Evolutionary conservation across 2,329 filamentous ascomycete genomes (phyloP), one percentile per base, ranked within the genome.

Genomic region (Peltaster fructicola): DNA sequence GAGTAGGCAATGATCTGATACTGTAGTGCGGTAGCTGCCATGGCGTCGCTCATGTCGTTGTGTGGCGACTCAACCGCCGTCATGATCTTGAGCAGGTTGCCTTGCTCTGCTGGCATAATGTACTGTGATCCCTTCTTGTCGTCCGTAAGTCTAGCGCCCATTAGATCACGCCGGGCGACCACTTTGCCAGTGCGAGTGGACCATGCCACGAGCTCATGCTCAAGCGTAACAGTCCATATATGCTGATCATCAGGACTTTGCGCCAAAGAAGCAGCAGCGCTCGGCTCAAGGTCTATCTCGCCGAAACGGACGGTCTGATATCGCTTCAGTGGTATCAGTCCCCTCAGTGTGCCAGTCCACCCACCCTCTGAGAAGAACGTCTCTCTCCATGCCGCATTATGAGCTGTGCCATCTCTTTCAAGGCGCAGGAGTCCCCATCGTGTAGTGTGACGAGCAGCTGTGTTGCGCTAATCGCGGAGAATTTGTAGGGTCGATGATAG

Each of bases 121-220:
- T 79, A 80, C 24, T 79, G 69, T 1, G 71, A 62, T 24, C 75
- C 66, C 14, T 37, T 38, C 21, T 50, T 45, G 13, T 40, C 38
- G 9, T 40, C 36, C n/a, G n/a, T n/a, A n/a, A n/a, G n/a, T n/a
- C n/a, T n/a, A n/a, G n/a, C 63, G 37, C 75, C 70, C 9, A 95
- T 51, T 15, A 98, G 61, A 49, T 98, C 85, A 37, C 70, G 71
- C 5, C 74, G 73, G 28, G 71, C 69, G 4, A 79, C 67, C 27
- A 90, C 66, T 44, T 73, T 77, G 22, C 84, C 84, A 18, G 68
- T 78, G n/a, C 68, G 59, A 15, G 85, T 60, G 43, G 91, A 88
- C 85, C 88, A 95, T 18, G 88, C 72, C 41, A 82, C 73, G 45
- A 98, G 56, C 7, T 72, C 74, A 46, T 98, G 84, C 39, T 98